A percentile compares a stretch with the other conserved stretches of the same genome.
These are phyloP conservation scores for Leccinum griseonigrum DNA, from an alignment of 1,284 basidiomycete genomes.

Conservation along the genomic window DNA sequence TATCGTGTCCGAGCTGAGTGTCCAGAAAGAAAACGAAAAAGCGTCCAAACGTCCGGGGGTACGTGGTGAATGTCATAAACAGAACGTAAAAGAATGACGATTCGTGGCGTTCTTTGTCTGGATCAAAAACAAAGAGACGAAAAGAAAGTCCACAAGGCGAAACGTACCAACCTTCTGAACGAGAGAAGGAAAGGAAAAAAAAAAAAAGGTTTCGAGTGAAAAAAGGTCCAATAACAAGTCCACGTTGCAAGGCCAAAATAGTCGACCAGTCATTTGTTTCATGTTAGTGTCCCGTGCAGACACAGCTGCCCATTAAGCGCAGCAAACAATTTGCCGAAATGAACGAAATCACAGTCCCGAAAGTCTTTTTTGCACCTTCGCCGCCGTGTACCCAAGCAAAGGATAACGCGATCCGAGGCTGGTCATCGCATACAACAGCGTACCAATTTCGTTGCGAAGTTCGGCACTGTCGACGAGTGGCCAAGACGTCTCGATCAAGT, in stretches of 20 bases:
- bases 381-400: slow-evolving; percentile 50
- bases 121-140: not conserved
- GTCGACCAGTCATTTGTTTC: not conserved
- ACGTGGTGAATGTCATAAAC: not conserved
- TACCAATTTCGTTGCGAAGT: slow-evolving; percentile 57
- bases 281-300: not conserved
- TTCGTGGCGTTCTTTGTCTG: not conserved
- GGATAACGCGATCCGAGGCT: slow-evolving; percentile 58
- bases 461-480: slow-evolving; percentile 53
- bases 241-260: slow-evolving; percentile 3
- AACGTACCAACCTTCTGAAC: not conserved
- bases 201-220: not conserved
- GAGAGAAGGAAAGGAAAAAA: not conserved
- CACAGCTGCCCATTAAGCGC: not conserved
- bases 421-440: slow-evolving; percentile 62
- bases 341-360: slow-evolving; percentile 34
- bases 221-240: slow-evolving; percentile 14
- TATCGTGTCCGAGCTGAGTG: not conserved
- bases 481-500: slow-evolving; percentile 57
- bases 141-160: not conserved
- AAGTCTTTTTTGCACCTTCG: slow-evolving; percentile 43
- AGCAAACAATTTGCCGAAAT: not conserved
- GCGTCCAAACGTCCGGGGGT: not conserved
- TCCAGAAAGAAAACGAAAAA: not conserved
- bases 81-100: not conserved